A percentile compares a stretch with the other conserved stretches of the same genome.
Conservation (phyloP, 768 basidiomycete species). For the Tricholoma hemisulphureum region DNA sequence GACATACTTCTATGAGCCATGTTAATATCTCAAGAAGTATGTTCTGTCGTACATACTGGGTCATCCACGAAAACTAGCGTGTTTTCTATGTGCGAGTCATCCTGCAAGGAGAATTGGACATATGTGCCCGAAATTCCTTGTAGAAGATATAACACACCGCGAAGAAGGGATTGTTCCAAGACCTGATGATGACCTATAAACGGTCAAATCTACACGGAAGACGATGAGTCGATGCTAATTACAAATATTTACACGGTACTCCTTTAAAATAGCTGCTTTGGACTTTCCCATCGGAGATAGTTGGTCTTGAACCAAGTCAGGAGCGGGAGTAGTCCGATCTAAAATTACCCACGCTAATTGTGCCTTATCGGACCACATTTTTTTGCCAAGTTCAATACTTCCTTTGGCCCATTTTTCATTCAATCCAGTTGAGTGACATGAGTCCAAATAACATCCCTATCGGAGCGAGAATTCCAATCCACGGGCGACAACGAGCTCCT, state of each 20-base stretch:
- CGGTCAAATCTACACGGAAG: neutral
- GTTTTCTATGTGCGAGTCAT: constrained; percentile 50
- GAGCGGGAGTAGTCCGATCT: too few relatives aligned
- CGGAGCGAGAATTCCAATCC: too few relatives aligned
- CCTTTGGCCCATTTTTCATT: too few relatives aligned
- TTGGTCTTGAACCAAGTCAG: constrained; percentile 17
- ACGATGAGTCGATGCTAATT: constrained; percentile 6
- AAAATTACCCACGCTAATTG: too few relatives aligned
- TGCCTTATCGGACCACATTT: too few relatives aligned
- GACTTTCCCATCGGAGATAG: constrained; percentile 44
- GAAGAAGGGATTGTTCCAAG: constrained; percentile 69
- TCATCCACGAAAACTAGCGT: constrained; percentile 67
- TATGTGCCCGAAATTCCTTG: constrained; percentile 97
- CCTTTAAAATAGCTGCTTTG: constrained; percentile 66
- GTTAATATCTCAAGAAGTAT: neutral
- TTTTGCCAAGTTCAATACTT: too few relatives aligned
- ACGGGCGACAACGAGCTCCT: too few relatives aligned
- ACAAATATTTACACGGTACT: constrained; percentile 64
- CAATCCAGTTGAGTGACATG: too few relatives aligned
- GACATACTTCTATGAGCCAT: constrained; percentile 49
- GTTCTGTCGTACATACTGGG: constrained; percentile 42
- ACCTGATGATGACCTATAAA: constrained; percentile 56
- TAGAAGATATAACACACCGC: constrained; percentile 88
- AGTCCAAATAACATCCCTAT: too few relatives aligned
- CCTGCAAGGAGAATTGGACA: constrained; percentile 69